These are phyloP conservation scores for Phialocephala subalpina DNA, from an alignment of 2,329 filamentous ascomycete species.

Conservation along the genomic window DNA sequence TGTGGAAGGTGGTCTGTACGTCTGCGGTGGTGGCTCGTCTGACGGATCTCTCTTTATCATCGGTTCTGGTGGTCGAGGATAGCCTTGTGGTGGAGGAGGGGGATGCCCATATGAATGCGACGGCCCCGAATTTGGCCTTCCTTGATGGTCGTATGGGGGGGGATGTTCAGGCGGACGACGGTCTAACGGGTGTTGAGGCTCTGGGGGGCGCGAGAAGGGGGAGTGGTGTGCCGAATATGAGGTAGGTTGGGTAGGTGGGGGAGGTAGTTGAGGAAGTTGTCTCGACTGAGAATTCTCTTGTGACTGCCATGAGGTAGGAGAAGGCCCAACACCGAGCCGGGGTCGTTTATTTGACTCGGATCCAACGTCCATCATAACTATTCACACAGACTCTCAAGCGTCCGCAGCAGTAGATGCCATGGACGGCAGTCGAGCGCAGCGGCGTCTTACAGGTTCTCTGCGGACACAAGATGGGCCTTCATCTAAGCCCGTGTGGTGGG, in stretches of 20 bases:
- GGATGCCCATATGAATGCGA: conserved; percentile 40
- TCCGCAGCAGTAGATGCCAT: conserved; percentile 47
- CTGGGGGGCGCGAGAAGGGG: conserved; percentile 41
- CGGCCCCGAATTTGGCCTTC: conserved; percentile 39
- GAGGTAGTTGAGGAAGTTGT: conserved; percentile 46
- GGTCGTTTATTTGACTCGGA: conserved; percentile 64
- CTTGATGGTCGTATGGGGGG: conserved; percentile 61
- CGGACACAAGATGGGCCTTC: conserved; percentile 40
- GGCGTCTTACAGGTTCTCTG: conserved; percentile 44
- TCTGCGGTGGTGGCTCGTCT: conserved; percentile 45
- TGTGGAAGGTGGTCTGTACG: conserved; percentile 46
- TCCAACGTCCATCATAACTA: conserved; percentile 63
- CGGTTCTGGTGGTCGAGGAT: conserved; percentile 52
- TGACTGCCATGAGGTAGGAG: conserved; percentile 53
- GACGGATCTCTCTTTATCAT: conserved; percentile 62
- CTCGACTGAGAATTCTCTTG: conserved; percentile 49
- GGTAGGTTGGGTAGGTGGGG: conserved; percentile 36
- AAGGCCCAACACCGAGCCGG: conserved; percentile 56
- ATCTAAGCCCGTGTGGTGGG: conserved; percentile 40
- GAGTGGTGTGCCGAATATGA: conserved; percentile 37
- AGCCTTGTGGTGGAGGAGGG: conserved; percentile 45
- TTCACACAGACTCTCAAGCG: conserved; percentile 49
- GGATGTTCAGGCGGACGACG: conserved; percentile 62
- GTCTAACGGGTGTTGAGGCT: conserved; percentile 53
- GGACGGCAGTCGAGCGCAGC: conserved; percentile 44